phyloP scores from a whole-genome alignment of 805 yeast genomes.

The Saccharomycopsis malanga region DNA sequence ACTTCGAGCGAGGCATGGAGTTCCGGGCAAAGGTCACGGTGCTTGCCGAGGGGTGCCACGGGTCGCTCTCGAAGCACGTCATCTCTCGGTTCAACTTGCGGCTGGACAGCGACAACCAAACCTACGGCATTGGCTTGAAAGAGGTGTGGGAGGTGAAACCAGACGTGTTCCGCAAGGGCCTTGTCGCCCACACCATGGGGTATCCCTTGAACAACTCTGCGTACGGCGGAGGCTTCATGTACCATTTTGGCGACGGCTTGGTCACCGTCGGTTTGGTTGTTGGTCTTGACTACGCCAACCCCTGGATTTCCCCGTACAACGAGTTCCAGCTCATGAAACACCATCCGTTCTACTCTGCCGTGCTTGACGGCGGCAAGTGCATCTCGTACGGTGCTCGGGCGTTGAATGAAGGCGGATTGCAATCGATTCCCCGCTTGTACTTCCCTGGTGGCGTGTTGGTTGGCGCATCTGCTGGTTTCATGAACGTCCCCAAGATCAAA shows the following conservation, averaged over 20 bases:
- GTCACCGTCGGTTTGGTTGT: conserved; percentile 92
- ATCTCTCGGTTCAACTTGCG: conserved; percentile 66
- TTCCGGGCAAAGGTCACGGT: conserved; percentile 86
- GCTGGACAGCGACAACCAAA: conserved; percentile 61
- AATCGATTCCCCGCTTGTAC: conserved; percentile 79
- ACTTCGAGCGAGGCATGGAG: conserved; percentile 96
- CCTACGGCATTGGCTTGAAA: conserved; percentile 92
- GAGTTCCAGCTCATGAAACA: conserved; percentile 93
- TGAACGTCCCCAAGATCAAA: conserved; percentile 95
- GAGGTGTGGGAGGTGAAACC: conserved; percentile 96
- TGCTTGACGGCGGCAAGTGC: conserved; percentile 84
- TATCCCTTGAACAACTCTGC: conserved; percentile 67
- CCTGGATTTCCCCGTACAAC: conserved; percentile 91
- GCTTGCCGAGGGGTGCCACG: conserved; percentile 98
- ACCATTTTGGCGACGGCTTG: conserved; percentile 90
- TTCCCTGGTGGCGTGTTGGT: conserved; percentile 97
- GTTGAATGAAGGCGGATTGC: conserved; percentile 93
- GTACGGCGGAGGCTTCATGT: conserved; percentile 96
- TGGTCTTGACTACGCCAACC: conserved; percentile 91
- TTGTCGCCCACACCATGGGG: conserved; percentile 82
- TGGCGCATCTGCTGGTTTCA: conserved; percentile 94
- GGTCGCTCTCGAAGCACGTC: conserved; percentile 76
- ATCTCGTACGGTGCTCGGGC: conserved; percentile 94
- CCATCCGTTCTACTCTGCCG: conserved; percentile 74
- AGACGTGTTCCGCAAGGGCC: conserved; percentile 72